Evolutionary conservation across 495 filamentous ascomycete genomes (phyloP), one percentile per base, ranked within the genome.

Genomic region (Aspergillus saccharolyticus): DNA sequence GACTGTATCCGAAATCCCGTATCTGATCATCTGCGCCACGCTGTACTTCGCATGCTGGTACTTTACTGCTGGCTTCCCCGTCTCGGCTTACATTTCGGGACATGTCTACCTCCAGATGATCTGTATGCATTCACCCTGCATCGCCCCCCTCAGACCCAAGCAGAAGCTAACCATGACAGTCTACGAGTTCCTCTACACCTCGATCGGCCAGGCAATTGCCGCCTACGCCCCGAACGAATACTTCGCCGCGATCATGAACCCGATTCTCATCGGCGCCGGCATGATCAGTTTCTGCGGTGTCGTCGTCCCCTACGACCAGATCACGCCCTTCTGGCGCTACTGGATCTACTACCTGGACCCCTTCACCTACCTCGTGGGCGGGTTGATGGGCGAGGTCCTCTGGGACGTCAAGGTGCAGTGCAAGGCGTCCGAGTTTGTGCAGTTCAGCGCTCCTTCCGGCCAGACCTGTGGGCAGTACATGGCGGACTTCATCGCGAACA

Each of bases 381-480:
- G 75, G 3, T 67, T 80, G 3, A 60, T 80, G 12, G 74, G 68
- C 18, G 71, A 76, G 28, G 68, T 76, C 0, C 64, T 72, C 25
- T 78, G 68, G 67, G 70, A 71, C 28, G 66, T 70, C 19, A 55
- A 70, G 22, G 88, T 91, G 0, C 57, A 74, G 10, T 93, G 89
- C 64, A 62, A 69, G 4, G 53, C 70, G 0, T 58, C 62, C 1
- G 89, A 93, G 63, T 77, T 82, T 21, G 82, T 85, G 57, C 61
- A 54, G 0, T 91, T 93, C 71, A 71, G 62, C 0, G 78, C 86
- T 4, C 88, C 88, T 0, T 49, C 53, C 28, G 85, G 82, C 1
- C 76, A 85, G 61, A 84, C 76, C 0, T 93, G 89, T 61, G 87
- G 83, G 17, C 76, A 84, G 58, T 95, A 91, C 62, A 69, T 90